A percentile compares a stretch with the other conserved stretches of the same genome.
phyloP scores from a whole-genome alignment of 805 yeast genomes.

The Debaryomyces hansenii region DNA sequence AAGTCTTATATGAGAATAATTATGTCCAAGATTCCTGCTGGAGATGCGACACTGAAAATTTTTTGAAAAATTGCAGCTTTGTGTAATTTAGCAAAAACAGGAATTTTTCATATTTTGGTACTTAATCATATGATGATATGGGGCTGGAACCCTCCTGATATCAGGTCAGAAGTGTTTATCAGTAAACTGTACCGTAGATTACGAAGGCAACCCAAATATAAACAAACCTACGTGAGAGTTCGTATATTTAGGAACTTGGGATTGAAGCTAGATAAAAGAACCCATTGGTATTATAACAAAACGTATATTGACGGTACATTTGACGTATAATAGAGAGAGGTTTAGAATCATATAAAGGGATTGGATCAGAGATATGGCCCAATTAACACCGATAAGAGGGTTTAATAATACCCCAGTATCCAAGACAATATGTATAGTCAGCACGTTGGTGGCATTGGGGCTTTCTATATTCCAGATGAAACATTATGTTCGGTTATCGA shows the following conservation, averaged over 20 bases:
- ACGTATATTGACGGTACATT: no score
- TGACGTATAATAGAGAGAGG: no score
- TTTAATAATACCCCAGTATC: slow-evolving; percentile 47
- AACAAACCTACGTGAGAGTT: no score
- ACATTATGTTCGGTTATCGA: slow-evolving; percentile 40
- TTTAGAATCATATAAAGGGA: no score
- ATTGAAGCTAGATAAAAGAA: no score
- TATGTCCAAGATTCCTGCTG: not conserved
- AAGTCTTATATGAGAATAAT: not conserved
- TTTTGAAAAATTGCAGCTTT: not conserved
- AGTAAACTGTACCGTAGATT: no score
- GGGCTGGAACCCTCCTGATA: no score
- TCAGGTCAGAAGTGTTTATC: no score
- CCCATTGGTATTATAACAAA: no score
- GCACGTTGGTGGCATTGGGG: slow-evolving; percentile 38
- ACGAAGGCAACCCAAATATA: no score
- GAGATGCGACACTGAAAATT: not conserved
- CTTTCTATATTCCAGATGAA: slow-evolving; percentile 47
- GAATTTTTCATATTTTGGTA: not conserved
- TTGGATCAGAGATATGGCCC: slow-evolving; percentile 22
- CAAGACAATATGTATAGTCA: slow-evolving; percentile 28
- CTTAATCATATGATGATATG: not conserved
- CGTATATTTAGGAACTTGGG: no score
- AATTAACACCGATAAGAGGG: slow-evolving; percentile 43
- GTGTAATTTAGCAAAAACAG: not conserved